These are phyloP conservation scores for Thraustochytrium sp. DNA, from an alignment of 352 stramenopile species.

Conservation along the genomic window DNA sequence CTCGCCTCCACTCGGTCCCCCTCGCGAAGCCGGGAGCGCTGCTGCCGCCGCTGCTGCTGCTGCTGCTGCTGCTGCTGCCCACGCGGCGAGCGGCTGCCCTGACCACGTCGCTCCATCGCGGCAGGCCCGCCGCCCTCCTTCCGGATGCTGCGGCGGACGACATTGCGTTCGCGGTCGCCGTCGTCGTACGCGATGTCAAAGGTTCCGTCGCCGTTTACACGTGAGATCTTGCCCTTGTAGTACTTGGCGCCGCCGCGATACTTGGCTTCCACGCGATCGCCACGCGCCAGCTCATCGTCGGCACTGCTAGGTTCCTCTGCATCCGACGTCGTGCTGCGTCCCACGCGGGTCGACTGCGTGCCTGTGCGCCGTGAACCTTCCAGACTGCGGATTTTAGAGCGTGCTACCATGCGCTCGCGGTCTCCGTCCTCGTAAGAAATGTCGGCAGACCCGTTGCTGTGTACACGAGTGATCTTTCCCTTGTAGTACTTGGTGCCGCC, in stretches of 20 bases:
- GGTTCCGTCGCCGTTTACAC: conserved; percentile 60
- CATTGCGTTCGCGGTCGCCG: conserved; percentile 60
- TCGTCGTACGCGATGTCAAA: conserved; percentile 72
- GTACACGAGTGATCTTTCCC: conserved; percentile 48
- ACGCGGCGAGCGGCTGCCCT: neutral
- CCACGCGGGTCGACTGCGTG: too few relatives aligned
- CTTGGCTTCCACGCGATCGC: conserved; percentile 60
- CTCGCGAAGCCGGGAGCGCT: neutral
- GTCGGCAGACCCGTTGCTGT: conserved; percentile 63
- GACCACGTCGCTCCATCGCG: too few relatives aligned
- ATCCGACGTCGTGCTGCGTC: too few relatives aligned
- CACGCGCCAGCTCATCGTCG: conserved; percentile 5
- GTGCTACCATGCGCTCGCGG: conserved; percentile 55
- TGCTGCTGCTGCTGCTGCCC: neutral
- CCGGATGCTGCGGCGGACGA: conserved; percentile 38
- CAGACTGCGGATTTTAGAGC: conserved; percentile 48
- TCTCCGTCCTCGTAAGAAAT: conserved; percentile 71
- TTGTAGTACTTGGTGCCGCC: conserved; percentile 31
- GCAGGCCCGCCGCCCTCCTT: too few relatives aligned
- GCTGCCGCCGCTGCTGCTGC: too few relatives aligned
- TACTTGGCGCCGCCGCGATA: conserved; percentile 65
- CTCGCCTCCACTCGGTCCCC: conserved; percentile 63
- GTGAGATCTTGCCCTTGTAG: conserved; percentile 66
- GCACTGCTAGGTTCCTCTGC: neutral
- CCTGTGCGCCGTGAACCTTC: too few relatives aligned